phyloP scores from a whole-genome alignment of 805 yeast genomes.

The Candida pseudofarinosa region DNA sequence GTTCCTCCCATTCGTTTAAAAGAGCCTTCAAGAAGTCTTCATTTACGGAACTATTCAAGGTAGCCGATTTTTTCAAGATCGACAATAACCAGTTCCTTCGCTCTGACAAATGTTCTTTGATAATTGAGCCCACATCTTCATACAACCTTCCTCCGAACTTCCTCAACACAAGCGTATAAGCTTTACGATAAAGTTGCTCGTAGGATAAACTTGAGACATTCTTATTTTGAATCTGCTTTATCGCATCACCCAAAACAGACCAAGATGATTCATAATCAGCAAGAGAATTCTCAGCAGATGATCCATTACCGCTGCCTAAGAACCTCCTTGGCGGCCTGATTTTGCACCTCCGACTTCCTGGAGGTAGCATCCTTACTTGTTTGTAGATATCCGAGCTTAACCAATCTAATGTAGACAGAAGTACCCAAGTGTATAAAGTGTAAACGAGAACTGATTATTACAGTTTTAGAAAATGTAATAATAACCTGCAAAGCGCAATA shows the following conservation, averaged over 20 bases:
- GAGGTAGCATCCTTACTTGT: slow-evolving; percentile 19
- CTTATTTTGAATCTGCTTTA: slow-evolving; percentile 64
- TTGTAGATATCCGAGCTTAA: too few species aligned
- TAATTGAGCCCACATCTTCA: slow-evolving; percentile 49
- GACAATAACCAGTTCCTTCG: slow-evolving; percentile 16
- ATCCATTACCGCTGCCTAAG: slow-evolving; percentile 12
- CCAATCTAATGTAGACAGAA: too few species aligned
- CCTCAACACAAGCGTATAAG: slow-evolving; percentile 70
- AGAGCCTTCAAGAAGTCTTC: slow-evolving; percentile 36
- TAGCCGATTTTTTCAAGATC: slow-evolving; percentile 11
- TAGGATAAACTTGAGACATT: slow-evolving; percentile 73
- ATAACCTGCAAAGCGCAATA: too few species aligned
- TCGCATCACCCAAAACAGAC: slow-evolving; percentile 62
- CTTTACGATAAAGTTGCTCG: slow-evolving; percentile 75
- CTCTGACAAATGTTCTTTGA: slow-evolving; percentile 42
- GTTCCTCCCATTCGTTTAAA: slow-evolving; percentile 63
- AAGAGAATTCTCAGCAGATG: slow-evolving; percentile 22
- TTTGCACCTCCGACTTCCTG: slow-evolving; percentile 47
- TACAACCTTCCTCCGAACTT: slow-evolving; percentile 66
- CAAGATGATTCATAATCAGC: slow-evolving; percentile 66
- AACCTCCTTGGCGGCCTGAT: slow-evolving; percentile 64
- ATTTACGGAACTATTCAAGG: slow-evolving; percentile 11
- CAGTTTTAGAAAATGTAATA: too few species aligned
- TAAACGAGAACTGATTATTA: too few species aligned
- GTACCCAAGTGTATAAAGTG: too few species aligned